Percentiles rank a stretch among this genome's conserved stretches.
Evolutionary conservation across 331 rosid species (phyloP).

Genomic region (Phaseolus coccineus): DNA sequence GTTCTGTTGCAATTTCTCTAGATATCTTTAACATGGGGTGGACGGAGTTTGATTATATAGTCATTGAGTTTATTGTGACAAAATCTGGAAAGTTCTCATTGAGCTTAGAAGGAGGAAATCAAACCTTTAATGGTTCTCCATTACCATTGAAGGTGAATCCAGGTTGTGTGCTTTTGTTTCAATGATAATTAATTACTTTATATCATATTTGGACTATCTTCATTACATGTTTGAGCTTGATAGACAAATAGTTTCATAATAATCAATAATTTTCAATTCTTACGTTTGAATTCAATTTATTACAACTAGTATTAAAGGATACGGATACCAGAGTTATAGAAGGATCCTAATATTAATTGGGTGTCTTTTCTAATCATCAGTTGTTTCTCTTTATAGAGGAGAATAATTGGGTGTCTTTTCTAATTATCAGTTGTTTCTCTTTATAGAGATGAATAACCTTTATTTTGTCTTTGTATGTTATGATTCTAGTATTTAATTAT

Average conservation of each 20-base stretch:
- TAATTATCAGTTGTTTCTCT: no score
- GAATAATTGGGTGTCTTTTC: no score
- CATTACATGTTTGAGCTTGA: conserved; percentile 11
- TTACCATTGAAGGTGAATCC: conserved; percentile 75
- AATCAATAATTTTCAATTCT: not conserved
- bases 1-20: conserved; percentile 55
- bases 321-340: no score
- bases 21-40: conserved; percentile 67
- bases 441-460: no score
- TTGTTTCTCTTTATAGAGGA: no score
- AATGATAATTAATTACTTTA: not conserved
- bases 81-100: conserved; percentile 69
- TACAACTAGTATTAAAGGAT: no score
- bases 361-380: no score
- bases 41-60: conserved; percentile 70
- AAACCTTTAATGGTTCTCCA: conserved; percentile 74
- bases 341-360: no score
- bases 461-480: no score
- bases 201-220: not conserved
- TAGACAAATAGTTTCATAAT: conserved; percentile 1
- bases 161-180: conserved; percentile 59
- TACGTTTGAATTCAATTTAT: not conserved
- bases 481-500: no score
- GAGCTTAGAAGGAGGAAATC: conserved; percentile 67
- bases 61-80: conserved; percentile 61